phyloP scores from a whole-genome alignment of 495 filamentous ascomycete genomes.

The Penicillium salamii region DNA sequence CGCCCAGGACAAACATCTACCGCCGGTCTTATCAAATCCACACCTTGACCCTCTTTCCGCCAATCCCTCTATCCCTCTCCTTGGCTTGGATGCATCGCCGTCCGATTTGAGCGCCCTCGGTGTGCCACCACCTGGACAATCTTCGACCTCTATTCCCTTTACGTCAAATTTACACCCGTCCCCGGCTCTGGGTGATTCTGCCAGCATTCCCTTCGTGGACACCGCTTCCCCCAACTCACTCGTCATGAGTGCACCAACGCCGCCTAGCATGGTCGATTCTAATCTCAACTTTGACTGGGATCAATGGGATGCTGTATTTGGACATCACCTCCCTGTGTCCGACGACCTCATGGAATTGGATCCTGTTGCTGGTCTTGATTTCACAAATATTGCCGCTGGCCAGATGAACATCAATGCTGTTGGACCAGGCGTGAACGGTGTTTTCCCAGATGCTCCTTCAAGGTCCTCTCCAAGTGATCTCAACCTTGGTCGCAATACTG shows the following conservation, averaged over 20 bases:
- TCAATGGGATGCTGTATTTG: constrained; percentile 51
- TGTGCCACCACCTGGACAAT: constrained; percentile 11
- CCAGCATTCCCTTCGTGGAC: constrained; percentile 23
- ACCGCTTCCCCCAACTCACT: constrained; percentile 18
- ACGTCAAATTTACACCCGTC: constrained; percentile 5
- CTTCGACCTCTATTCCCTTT: constrained; percentile 7
- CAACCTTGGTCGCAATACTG: too few relatives aligned
- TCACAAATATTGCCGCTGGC: constrained; percentile 34
- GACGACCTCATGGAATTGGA: constrained; percentile 48
- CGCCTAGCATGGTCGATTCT: constrained; percentile 44
- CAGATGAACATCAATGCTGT: neutral
- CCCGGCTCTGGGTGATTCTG: neutral
- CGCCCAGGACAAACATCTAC: constrained; percentile 5
- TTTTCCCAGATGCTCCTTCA: too few relatives aligned
- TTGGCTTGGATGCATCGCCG: constrained; percentile 6
- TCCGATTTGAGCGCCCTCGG: constrained; percentile 11
- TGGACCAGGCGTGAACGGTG: too few relatives aligned
- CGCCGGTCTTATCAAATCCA: constrained; percentile 9
- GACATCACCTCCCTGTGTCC: constrained; percentile 44
- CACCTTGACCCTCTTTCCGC: constrained; percentile 12
- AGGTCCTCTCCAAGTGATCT: too few relatives aligned
- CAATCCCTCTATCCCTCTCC: neutral
- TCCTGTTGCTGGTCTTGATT: constrained; percentile 38
- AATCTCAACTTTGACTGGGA: constrained; percentile 50
- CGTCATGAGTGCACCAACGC: constrained; percentile 30